phyloP scores from a whole-genome alignment of 73 alveolate species.

The Uronychia setigera region DNA sequence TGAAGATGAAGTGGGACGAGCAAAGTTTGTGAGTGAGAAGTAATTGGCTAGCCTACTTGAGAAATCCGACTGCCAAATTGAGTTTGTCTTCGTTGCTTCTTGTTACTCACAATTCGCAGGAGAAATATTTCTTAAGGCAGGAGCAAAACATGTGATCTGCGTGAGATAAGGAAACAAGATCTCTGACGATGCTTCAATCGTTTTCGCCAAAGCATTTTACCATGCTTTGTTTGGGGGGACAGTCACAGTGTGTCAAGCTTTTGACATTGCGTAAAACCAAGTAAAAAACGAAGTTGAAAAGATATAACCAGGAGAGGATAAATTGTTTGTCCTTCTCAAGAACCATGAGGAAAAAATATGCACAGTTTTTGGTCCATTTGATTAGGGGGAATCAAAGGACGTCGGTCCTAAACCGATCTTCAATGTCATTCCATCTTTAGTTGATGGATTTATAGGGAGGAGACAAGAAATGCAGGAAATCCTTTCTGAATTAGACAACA shows the following conservation, averaged over 20 bases:
- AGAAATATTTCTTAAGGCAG: slow-evolving; percentile 61
- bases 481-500: slow-evolving; percentile 1
- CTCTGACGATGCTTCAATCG: slow-evolving; percentile 54
- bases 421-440: slow-evolving; percentile 29
- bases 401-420: slow-evolving; percentile 38
- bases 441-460: slow-evolving; percentile 70
- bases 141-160: slow-evolving; percentile 74
- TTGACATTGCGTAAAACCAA: slow-evolving; percentile 47
- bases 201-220: slow-evolving; percentile 49
- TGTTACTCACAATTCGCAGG: slow-evolving; percentile 70
- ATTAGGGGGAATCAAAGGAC: slow-evolving; percentile 30
- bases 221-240: slow-evolving; percentile 50
- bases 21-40: slow-evolving; percentile 44
- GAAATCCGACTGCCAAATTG: slow-evolving; percentile 19
- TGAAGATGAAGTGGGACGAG: slow-evolving; percentile 60
- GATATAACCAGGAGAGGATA: slow-evolving; percentile 23
- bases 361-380: slow-evolving; percentile 51
- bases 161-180: slow-evolving; percentile 31
- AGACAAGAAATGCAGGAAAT: slow-evolving; percentile 49
- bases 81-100: slow-evolving; percentile 65
- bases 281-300: slow-evolving; percentile 19
- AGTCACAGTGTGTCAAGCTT: slow-evolving; percentile 57
- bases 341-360: slow-evolving; percentile 46
- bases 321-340: background rate
- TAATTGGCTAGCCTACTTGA: slow-evolving; percentile 38